Base-by-base conservation (phyloP, 2,329 filamentous ascomycete genomes). In the Microcera coccophila region DNA sequence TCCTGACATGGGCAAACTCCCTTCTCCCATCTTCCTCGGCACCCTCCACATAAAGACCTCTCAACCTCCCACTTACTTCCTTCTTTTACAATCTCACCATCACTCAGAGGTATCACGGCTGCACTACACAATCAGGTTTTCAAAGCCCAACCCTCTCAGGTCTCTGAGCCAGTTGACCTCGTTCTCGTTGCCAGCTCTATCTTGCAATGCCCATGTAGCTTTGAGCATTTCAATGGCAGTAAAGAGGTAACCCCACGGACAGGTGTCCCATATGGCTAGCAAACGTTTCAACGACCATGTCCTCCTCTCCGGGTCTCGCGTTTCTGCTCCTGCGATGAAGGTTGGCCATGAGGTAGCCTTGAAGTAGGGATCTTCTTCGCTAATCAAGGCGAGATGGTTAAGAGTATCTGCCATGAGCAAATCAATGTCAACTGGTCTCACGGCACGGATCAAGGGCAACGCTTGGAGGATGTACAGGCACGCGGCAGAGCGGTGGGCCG, bases 311-410 rank as follows among this genome's bases (percentile, higher is more conserved):
- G 63, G 59, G 40, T 75, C 68, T 32, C 68, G 67, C 3, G 74
- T 73, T 52, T 80, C 77, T 0, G 76, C 76, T 2, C 78, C 78
- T 3, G 74, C 75, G 21, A 81, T 70, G 49, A 81, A 80, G 1
- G 76, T 67, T 2, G 78, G 76, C 77, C 77, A 81, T n/a, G 73
- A 73, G 3, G 76, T 78, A 7, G 74, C 78, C 55, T 79, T 81
- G 64, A 78, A 81, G 32, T 79, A 68, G 5, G 71, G 68, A 52
- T 78, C 74, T 3, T 65, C 59, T 16, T 70, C 67, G 20, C 64
- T 65, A 26, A 81, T 68, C 40, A 67, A 62, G 5, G 69, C 71
- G 18, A 81, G 64, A 45, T 79, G 71, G n/a, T 62, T 52, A 2
- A 79, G 62, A 28, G 78, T 74, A 24, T 77, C 74, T 18, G 65